Base-by-base conservation (phyloP, 2,329 filamentous ascomycete species). In the Claviceps lovelessii region DNA sequence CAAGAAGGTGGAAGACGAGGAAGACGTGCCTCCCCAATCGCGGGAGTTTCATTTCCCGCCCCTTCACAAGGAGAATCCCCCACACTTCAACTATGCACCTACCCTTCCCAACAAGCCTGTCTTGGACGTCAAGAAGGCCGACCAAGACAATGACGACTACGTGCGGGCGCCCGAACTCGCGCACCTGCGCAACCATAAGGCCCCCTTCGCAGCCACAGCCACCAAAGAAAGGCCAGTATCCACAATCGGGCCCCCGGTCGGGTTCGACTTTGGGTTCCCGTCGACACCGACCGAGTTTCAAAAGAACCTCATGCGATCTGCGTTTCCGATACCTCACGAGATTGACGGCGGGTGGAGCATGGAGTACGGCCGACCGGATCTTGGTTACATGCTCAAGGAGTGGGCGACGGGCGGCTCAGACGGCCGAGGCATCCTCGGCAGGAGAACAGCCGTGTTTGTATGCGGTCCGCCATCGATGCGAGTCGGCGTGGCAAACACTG, bases 401-500 rank as follows among this genome's bases (percentile, higher is more conserved):
- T 85, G 90, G 79, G 86, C 88, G 5, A 83, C 80, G 28, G 85
- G 83, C n/a, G 84, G 83, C 53, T 61, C 73, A 0, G 80, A 85
- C 59, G 81, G 83, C 3, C 72, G 81, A 49, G 83, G 83, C 1
- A 82, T 85, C 55, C 85, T 94, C 56, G 90, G 91, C 1, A 76
- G 86, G 48, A 75, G 89, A 55, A 90, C 88, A 3, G 91, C 89
- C 61, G 88, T 96, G 6, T 95, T 94, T 67, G 90, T 97, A 15
- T 97, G 91, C 65, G 91, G 91, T 0, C 91, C 91, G 19, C 82
- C 88, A 1, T 76, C 81, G 55, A 94, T 96, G 90, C 76, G 91
- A 59, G 82, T 90, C 13, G 89, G 90, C 61, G 90, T 96, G 17
- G 84, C 87, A n/a, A 87, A 82, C 60, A 86, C 88, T 0, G 88